These are phyloP conservation scores for Phyllachora maydis DNA, from an alignment of 2,329 filamentous ascomycete species.

Conservation along the genomic window DNA sequence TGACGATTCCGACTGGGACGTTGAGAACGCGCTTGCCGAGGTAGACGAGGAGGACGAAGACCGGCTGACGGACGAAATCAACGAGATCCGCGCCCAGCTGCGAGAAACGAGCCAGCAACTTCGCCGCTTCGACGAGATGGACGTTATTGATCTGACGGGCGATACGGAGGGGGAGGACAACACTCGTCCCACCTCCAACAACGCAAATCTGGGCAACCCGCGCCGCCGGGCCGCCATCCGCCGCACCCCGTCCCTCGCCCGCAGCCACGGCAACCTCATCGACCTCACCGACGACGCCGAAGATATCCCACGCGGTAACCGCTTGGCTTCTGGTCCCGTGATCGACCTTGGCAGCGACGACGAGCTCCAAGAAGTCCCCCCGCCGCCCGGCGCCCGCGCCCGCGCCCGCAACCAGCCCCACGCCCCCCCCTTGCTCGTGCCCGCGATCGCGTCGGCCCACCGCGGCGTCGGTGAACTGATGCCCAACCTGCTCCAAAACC, in stretches of 20 bases:
- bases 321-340: too few species aligned
- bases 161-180: neutral
- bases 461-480: too few species aligned
- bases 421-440: conserved; percentile 1
- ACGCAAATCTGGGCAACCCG: conserved; percentile 12
- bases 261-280: conserved; percentile 22
- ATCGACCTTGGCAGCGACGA: conserved; percentile 32
- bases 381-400: neutral
- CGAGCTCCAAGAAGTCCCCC: conserved; percentile 1
- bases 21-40: neutral
- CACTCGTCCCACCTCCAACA: conserved; percentile 1
- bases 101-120: neutral
- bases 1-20: neutral
- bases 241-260: conserved; percentile 19
- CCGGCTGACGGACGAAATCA: neutral
- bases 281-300: too few species aligned
- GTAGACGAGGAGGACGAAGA: neutral
- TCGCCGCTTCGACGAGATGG: conserved; percentile 1
- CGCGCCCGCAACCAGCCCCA: neutral
- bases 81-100: neutral
- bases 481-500: too few species aligned
- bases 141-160: conserved; percentile 25
- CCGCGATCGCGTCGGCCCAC: too few species aligned
- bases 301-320: too few species aligned
- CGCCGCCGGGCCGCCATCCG: conserved; percentile 18